phyloP scores from a whole-genome alignment of 192 early-diverging fungal species.

The Backusella luteola region DNA sequence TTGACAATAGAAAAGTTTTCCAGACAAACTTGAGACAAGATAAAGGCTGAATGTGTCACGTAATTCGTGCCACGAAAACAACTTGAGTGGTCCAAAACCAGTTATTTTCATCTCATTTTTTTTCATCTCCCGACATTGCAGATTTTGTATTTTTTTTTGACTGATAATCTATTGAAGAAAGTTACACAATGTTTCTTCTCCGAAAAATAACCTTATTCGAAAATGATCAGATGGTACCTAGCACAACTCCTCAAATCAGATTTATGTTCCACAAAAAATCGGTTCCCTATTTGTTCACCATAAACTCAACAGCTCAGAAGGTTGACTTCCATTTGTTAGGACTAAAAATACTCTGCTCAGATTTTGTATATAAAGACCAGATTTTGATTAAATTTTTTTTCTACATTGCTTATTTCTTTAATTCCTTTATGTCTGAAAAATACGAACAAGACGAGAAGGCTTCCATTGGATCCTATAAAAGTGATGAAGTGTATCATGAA shows the following conservation, averaged over 20 bases:
- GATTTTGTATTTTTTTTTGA: neutral
- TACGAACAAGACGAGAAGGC: neutral
- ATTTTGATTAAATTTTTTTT: neutral
- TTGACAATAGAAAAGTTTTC: neutral
- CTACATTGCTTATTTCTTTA: neutral
- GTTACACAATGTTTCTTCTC: slow-evolving; percentile 1
- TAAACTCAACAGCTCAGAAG: neutral
- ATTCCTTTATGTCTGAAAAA: neutral
- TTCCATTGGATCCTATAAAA: slow-evolving; percentile 22
- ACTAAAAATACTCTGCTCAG: neutral
- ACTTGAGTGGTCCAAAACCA: neutral
- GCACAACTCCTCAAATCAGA: neutral
- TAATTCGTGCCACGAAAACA: neutral
- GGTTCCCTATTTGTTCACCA: slow-evolving; percentile 1
- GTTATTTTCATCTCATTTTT: neutral
- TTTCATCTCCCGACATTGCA: neutral
- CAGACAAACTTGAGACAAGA: neutral
- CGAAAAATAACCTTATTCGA: neutral
- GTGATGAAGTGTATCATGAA: slow-evolving; percentile 31
- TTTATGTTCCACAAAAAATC: neutral
- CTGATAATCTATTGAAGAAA: neutral
- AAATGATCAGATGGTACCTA: neutral
- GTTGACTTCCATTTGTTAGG: neutral
- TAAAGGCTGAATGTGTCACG: neutral
- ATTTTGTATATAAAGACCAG: neutral